Evolutionary conservation across 192 early-diverging fungal genomes (phyloP).

Genomic region (Chytriomyces confervae): DNA sequence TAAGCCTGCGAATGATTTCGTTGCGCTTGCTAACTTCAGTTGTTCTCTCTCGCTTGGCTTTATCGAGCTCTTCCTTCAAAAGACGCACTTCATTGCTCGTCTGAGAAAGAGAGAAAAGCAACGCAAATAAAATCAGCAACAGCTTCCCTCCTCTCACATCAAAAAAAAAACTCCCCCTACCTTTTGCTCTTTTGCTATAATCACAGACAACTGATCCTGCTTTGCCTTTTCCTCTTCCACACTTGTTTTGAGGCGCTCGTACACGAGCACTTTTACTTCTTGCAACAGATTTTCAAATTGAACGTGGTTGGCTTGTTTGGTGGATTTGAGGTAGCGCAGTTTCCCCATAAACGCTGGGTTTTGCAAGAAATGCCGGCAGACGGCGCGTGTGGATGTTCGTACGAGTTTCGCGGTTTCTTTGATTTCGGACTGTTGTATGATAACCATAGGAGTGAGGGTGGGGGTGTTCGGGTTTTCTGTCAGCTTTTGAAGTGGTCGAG

Average conservation of each 20-base stretch:
- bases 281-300: slow-evolving; percentile 57
- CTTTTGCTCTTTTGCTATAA: slow-evolving; percentile 66
- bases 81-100: slow-evolving; percentile 53
- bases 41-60: slow-evolving; percentile 55
- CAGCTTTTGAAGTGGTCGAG: not conserved
- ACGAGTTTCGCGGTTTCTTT: slow-evolving; percentile 48
- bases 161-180: no score
- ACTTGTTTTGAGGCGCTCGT: slow-evolving; percentile 54
- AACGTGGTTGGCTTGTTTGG: slow-evolving; percentile 36
- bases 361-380: slow-evolving; percentile 54
- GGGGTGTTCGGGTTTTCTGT: not conserved
- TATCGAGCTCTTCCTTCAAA: slow-evolving; percentile 57
- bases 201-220: slow-evolving; percentile 56
- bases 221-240: slow-evolving; percentile 62
- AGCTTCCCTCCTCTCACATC: not conserved
- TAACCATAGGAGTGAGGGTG: not conserved
- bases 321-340: slow-evolving; percentile 53
- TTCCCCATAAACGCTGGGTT: slow-evolving; percentile 51
- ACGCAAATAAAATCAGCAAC: not conserved
- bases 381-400: slow-evolving; percentile 41
- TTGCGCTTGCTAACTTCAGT: slow-evolving; percentile 61
- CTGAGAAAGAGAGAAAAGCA: slow-evolving; percentile 23
- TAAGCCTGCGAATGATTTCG: slow-evolving; percentile 60
- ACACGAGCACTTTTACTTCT: slow-evolving; percentile 59
- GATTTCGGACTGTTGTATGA: slow-evolving; percentile 41